Percentiles rank a stretch among this genome's conserved stretches.
Conservation (phyloP, 805 yeast species). For the Blastobotrys robertii region DNA sequence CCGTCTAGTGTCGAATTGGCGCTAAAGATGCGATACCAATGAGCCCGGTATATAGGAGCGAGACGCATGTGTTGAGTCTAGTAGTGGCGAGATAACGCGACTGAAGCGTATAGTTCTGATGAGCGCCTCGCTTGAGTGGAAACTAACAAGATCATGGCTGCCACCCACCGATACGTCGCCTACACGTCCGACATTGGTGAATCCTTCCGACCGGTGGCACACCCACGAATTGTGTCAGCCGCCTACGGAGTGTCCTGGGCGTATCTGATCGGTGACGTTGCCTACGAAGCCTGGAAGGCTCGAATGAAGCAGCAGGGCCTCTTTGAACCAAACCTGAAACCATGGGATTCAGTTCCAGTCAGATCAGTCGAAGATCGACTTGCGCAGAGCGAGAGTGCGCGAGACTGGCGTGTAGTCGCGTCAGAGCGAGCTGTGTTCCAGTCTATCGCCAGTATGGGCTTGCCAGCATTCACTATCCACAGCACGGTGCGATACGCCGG, state of each 20-base stretch:
- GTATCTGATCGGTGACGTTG: slow-evolving; percentile 66
- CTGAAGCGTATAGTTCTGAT: neutral
- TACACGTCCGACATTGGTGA: slow-evolving; percentile 84
- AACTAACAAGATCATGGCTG: slow-evolving; percentile 38
- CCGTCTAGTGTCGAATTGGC: too few relatives aligned
- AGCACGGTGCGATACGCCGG: slow-evolving; percentile 62
- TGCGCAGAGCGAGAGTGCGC: slow-evolving; percentile 32
- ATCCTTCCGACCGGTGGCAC: slow-evolving; percentile 74
- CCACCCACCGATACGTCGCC: slow-evolving; percentile 76
- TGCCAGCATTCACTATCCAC: slow-evolving; percentile 81
- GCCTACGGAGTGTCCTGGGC: slow-evolving; percentile 73
- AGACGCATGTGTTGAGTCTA: too few relatives aligned
- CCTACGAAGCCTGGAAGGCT: slow-evolving; percentile 57
- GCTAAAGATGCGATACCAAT: too few relatives aligned
- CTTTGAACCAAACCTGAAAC: slow-evolving; percentile 48
- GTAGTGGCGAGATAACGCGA: too few relatives aligned
- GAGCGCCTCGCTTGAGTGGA: neutral
- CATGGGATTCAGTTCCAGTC: slow-evolving; percentile 49
- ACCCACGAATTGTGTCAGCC: slow-evolving; percentile 49
- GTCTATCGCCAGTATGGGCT: slow-evolving; percentile 74
- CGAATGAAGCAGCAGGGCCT: slow-evolving; percentile 51
- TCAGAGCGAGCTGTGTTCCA: slow-evolving; percentile 73
- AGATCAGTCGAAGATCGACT: slow-evolving; percentile 26
- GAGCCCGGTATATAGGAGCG: too few relatives aligned
- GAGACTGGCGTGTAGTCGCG: slow-evolving; percentile 59